These are phyloP conservation scores for Colletotrichum musicola DNA, from an alignment of 2,329 filamentous ascomycete genomes.

Conservation along the genomic window DNA sequence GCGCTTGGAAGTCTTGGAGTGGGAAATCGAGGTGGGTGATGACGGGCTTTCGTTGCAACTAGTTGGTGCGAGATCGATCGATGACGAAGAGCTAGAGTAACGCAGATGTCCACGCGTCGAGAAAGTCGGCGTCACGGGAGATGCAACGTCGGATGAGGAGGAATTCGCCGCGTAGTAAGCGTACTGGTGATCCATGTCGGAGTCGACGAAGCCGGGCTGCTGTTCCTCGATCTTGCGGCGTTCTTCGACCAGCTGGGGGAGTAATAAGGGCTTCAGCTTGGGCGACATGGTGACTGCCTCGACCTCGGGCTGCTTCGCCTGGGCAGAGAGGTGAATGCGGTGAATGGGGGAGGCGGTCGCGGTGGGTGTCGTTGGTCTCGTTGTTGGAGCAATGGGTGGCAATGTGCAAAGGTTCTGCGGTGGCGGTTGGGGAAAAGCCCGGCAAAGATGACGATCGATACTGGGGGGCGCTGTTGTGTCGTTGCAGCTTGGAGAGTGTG, in stretches of 20 bases:
- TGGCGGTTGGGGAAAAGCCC: constrained; percentile 12
- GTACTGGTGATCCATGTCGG: constrained; percentile 51
- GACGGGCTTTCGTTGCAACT: constrained; percentile 63
- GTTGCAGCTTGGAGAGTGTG: constrained; percentile 13
- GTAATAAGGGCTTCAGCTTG: constrained; percentile 65
- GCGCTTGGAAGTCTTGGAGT: constrained; percentile 70
- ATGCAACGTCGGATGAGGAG: constrained; percentile 75
- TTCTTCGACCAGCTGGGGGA: constrained; percentile 67
- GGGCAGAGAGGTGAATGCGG: not conserved
- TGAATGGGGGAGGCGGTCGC: not conserved
- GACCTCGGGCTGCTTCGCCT: constrained; percentile 15
- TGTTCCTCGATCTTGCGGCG: constrained; percentile 57
- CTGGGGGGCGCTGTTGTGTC: constrained; percentile 1
- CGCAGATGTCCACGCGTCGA: constrained; percentile 73
- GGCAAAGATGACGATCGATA: constrained; percentile 18
- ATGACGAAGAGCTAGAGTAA: constrained; percentile 82
- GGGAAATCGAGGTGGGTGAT: constrained; percentile 60
- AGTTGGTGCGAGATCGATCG: constrained; percentile 72
- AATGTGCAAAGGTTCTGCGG: not conserved
- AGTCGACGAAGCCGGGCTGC: constrained; percentile 44
- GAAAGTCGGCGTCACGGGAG: constrained; percentile 79
- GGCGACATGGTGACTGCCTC: constrained; percentile 55
- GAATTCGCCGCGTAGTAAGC: constrained; percentile 64
- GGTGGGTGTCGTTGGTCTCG: not conserved
- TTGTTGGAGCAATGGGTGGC: constrained; percentile 11